Evolutionary conservation across 2,329 filamentous ascomycete genomes (phyloP).

Genomic region (Penicillium hesseltinei): DNA sequence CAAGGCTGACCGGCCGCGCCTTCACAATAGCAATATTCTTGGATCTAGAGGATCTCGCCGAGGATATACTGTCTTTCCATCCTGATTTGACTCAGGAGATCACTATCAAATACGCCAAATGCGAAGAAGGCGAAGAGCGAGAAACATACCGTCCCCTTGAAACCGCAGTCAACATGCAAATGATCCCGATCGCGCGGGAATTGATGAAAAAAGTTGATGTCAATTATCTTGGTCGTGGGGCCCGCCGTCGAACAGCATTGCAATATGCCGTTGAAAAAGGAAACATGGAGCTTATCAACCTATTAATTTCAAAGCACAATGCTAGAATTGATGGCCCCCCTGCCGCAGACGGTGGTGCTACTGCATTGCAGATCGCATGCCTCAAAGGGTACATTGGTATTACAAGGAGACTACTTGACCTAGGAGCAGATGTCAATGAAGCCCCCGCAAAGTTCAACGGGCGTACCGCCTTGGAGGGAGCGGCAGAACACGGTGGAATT

Average conservation of each 20-base stretch:
- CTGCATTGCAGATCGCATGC: constrained; percentile 29
- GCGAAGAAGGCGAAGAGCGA: neutral
- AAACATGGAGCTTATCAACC: constrained; percentile 18
- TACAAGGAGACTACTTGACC: constrained; percentile 18
- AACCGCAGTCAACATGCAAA: constrained; percentile 1
- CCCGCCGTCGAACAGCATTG: constrained; percentile 4
- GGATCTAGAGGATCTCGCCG: neutral
- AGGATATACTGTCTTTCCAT: neutral
- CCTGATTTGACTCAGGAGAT: neutral
- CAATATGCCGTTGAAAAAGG: constrained; percentile 17
- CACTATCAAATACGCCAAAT: too few relatives aligned
- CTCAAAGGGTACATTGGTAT: constrained; percentile 26
- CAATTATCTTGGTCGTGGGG: constrained; percentile 4
- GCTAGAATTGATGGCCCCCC: constrained; percentile 14
- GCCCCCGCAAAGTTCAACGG: constrained; percentile 16
- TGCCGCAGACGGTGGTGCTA: constrained; percentile 17
- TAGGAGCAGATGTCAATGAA: constrained; percentile 24
- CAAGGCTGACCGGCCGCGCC: neutral
- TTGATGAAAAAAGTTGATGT: neutral
- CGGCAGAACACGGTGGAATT: constrained; percentile 30
- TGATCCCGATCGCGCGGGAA: neutral
- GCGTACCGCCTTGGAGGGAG: constrained; percentile 28
- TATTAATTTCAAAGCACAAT: constrained; percentile 12
- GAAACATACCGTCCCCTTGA: constrained; percentile 3
- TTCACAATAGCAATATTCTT: neutral